phyloP scores from a whole-genome alignment of 179 eudicot species.

The Nepenthes alata region DNA sequence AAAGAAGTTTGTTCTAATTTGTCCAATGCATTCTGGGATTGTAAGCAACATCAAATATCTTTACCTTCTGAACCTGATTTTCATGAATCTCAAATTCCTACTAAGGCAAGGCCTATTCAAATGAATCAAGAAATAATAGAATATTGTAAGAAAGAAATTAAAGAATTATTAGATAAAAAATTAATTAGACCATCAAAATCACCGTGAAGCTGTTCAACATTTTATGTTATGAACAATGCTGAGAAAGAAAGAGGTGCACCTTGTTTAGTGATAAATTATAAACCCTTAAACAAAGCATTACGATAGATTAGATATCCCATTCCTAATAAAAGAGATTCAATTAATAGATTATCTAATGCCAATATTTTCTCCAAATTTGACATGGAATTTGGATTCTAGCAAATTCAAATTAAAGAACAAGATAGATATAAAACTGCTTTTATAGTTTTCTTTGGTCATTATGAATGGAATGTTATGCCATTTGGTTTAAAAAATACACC shows the following conservation, averaged over 20 bases:
- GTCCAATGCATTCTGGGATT: no score
- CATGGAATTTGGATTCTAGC: constrained; percentile 4
- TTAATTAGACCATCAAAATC: not conserved
- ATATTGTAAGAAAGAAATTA: no score
- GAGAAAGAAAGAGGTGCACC: constrained; percentile 8
- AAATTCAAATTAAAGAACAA: constrained; percentile 3
- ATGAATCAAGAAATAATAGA: no score
- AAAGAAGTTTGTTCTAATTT: no score
- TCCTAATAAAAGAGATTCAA: not conserved
- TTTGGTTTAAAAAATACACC: not conserved
- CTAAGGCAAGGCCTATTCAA: no score
- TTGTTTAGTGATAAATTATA: constrained; percentile 8
- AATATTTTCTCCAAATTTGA: constrained; percentile 3
- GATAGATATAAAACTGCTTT: constrained; percentile 8
- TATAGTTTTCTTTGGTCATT: constrained; percentile 8
- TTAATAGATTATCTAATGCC: not conserved
- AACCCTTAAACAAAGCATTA: constrained; percentile 5
- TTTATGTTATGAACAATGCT: constrained; percentile 1
- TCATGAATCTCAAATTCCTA: no score
- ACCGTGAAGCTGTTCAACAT: constrained; percentile 1
- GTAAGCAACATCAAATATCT: no score
- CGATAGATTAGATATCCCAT: constrained; percentile 4
- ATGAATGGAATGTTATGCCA: not conserved
- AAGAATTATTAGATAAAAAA: no score
- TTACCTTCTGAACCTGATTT: no score